These are phyloP conservation scores for Solanum dulcamara DNA, from an alignment of 257 asterid species.

Conservation along the genomic window DNA sequence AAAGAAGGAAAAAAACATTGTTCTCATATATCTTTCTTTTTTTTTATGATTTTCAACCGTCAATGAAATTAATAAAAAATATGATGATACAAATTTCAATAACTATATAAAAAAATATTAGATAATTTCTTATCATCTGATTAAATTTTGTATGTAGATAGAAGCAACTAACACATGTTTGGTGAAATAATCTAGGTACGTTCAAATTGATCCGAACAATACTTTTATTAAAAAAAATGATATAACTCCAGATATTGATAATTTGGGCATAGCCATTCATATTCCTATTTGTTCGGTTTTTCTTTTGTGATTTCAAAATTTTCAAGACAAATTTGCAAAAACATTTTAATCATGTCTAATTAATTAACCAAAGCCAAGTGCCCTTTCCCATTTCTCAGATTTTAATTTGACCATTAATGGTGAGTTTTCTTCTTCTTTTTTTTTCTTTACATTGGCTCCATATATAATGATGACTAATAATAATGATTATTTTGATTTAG, in stretches of 20 bases:
- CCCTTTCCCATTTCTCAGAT: background rate
- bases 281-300: constrained; percentile 11
- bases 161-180: background rate
- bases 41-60: background rate
- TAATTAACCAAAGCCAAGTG: background rate
- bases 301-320: background rate
- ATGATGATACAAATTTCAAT: too few relatives aligned
- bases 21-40: too few relatives aligned
- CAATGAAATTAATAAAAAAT: too few relatives aligned
- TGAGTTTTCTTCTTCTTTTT: background rate
- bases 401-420: background rate
- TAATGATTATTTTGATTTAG: background rate
- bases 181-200: background rate
- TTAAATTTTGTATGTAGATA: background rate
- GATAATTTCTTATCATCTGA: background rate
- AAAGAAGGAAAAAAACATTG: too few relatives aligned
- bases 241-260: background rate
- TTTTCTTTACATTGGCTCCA: background rate
- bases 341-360: background rate
- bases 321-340: background rate
- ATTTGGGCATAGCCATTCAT: constrained; percentile 8
- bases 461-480: background rate
- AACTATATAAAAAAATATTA: accelerated
- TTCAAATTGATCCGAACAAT: background rate
- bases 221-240: background rate